A percentile compares a stretch with the other conserved stretches of the same genome.
phyloP scores from a whole-genome alignment of 78 protist genomes.

The Isochrysis galbana region DNA sequence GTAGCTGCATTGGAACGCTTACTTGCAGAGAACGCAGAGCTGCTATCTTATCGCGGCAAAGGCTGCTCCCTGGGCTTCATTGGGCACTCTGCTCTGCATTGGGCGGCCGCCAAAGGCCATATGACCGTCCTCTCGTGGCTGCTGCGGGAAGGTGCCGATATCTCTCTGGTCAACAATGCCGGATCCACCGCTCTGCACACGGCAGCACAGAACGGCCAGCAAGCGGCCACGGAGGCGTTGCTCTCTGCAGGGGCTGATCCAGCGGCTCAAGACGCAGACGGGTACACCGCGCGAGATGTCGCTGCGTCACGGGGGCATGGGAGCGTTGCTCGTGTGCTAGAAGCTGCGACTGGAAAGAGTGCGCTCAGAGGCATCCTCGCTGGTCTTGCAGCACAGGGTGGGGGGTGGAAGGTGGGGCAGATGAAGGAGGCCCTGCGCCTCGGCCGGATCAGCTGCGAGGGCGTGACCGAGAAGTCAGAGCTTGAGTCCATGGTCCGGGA shows the following conservation, averaged over 20 bases:
- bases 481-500: not conserved
- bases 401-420: not conserved
- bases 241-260: not conserved
- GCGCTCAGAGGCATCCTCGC: not conserved
- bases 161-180: not conserved
- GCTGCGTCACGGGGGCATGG: not conserved
- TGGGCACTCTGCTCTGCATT: slow-evolving; percentile 11
- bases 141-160: not conserved
- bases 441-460: not conserved
- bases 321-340: not conserved
- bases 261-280: not conserved
- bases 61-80: slow-evolving; percentile 23
- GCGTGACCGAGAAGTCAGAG: slow-evolving; percentile 10
- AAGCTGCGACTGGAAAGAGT: too few species aligned
- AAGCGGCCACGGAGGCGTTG: not conserved
- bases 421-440: not conserved
- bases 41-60: not conserved
- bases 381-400: not conserved
- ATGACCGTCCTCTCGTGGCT: not conserved
- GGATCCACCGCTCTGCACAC: slow-evolving; percentile 6
- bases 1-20: not conserved
- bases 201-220: not conserved
- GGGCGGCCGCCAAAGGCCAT: not conserved
- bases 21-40: not conserved
- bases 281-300: not conserved